Conservation (phyloP, 441 rosid genomes). For the Macaranga tanarius region DNA sequence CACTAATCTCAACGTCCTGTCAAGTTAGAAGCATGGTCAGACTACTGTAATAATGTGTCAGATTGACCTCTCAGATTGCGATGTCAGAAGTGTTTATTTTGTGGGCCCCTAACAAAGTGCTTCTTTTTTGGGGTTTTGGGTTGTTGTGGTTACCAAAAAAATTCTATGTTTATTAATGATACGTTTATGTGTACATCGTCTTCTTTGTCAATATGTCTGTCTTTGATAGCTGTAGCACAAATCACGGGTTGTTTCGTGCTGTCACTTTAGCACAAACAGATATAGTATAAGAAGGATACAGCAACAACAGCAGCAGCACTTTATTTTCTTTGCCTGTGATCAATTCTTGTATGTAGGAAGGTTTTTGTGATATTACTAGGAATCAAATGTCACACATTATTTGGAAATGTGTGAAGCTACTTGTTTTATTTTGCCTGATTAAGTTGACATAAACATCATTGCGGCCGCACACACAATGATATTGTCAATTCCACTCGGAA, state of each 20-base stretch:
- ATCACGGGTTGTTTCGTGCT: slow-evolving; percentile 30
- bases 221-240: slow-evolving; percentile 11
- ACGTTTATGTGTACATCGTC: neutral
- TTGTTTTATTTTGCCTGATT: neutral
- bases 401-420: neutral
- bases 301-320: neutral
- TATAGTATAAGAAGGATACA: neutral
- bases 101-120: slow-evolving; percentile 10
- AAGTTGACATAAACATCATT: too few relatives aligned
- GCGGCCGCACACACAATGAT: too few relatives aligned
- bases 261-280: slow-evolving; percentile 25
- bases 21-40: slow-evolving; percentile 32
- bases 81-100: neutral
- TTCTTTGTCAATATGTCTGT: neutral
- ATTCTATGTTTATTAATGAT: slow-evolving; percentile 17
- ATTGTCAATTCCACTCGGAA: too few relatives aligned
- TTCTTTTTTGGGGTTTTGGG: neutral
- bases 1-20: slow-evolving; percentile 37
- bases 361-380: neutral
- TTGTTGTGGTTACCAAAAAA: slow-evolving; percentile 28
- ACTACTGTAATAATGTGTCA: slow-evolving; percentile 21
- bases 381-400: slow-evolving; percentile 1
- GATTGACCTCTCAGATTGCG: slow-evolving; percentile 27
- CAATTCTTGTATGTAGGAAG: neutral
- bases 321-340: neutral